phyloP scores from a whole-genome alignment of 108 stramenopile genomes.

The Schizochytrium sp. region DNA sequence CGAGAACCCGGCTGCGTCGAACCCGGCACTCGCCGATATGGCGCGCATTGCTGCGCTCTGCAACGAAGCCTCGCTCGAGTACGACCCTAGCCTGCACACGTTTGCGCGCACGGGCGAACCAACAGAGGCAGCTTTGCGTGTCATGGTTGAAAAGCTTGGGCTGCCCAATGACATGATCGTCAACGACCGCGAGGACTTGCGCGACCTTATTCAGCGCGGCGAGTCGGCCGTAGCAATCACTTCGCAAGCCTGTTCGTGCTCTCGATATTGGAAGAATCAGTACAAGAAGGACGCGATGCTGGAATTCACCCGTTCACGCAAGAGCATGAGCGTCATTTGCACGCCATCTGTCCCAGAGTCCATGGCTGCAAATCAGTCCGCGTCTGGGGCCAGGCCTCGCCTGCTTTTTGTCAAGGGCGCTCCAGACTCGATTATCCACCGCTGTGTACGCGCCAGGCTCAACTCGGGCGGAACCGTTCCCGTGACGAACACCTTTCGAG shows the following conservation, averaged over 20 bases:
- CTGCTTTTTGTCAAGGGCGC: conserved; percentile 90
- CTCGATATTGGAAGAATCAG: conserved; percentile 20
- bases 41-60: conserved; percentile 39
- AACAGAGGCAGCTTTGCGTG: conserved; percentile 86
- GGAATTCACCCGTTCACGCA: conserved; percentile 64
- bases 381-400: conserved; percentile 32
- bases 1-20: not conserved
- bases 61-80: conserved; percentile 44
- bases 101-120: conserved; percentile 84
- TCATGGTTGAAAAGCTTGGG: conserved; percentile 77
- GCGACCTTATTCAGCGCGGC: conserved; percentile 6
- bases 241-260: not conserved
- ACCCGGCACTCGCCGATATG: conserved; percentile 33
- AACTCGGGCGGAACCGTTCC: conserved; percentile 7
- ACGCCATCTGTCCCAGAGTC: conserved; percentile 37
- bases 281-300: conserved; percentile 73
- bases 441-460: conserved; percentile 75
- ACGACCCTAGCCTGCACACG: conserved; percentile 10
- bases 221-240: not conserved
- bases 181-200: not conserved
- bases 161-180: not conserved
- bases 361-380: not conserved
- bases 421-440: conserved; percentile 75
- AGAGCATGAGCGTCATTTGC: conserved; percentile 37
- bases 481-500: conserved; percentile 28